A percentile compares a stretch with the other conserved stretches of the same genome.
Evolutionary conservation across 371 early-diverging fungal genomes (phyloP).

Genomic region (Zancudomyces culisetae): DNA sequence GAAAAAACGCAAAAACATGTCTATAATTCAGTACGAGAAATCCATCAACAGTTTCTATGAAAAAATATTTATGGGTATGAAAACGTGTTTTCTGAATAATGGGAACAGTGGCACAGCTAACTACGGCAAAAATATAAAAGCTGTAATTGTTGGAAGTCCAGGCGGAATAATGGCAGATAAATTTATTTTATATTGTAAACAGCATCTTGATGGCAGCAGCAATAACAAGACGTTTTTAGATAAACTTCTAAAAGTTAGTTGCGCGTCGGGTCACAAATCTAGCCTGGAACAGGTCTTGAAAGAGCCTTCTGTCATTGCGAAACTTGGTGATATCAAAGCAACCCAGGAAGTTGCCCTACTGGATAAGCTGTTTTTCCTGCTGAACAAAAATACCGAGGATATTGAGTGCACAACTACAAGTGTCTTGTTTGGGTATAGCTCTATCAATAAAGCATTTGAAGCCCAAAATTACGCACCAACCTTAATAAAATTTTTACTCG

Average conservation of each 20-base stretch:
- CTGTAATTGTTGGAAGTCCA: slow-evolving; percentile 80
- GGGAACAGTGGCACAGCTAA: too few relatives aligned
- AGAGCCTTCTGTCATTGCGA: slow-evolving; percentile 58
- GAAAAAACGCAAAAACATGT: slow-evolving; percentile 74
- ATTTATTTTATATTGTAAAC: too few relatives aligned
- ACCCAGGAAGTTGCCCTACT: slow-evolving; percentile 65
- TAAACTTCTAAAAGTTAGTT: slow-evolving; percentile 49
- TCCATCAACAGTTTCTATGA: slow-evolving; percentile 89
- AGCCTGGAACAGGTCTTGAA: slow-evolving; percentile 81
- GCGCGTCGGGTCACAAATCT: slow-evolving; percentile 89
- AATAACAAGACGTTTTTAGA: too few relatives aligned
- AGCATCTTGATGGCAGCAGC: too few relatives aligned
- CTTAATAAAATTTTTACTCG: slow-evolving; percentile 63
- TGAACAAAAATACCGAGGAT: slow-evolving; percentile 81
- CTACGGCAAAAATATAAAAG: slow-evolving; percentile 77
- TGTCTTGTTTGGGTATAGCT: slow-evolving; percentile 69
- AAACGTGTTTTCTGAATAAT: too few relatives aligned
- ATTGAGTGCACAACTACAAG: slow-evolving; percentile 76
- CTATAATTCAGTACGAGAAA: too few relatives aligned
- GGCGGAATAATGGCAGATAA: slow-evolving; percentile 68
- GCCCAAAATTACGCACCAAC: too few relatives aligned
- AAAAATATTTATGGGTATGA: slow-evolving; percentile 72
- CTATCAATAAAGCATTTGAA: too few relatives aligned
- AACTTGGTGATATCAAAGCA: slow-evolving; percentile 81
- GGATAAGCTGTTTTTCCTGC: slow-evolving; percentile 70